Evolutionary conservation across 2,329 filamentous ascomycete genomes (phyloP).

Genomic region (Trichoderma sp.): DNA sequence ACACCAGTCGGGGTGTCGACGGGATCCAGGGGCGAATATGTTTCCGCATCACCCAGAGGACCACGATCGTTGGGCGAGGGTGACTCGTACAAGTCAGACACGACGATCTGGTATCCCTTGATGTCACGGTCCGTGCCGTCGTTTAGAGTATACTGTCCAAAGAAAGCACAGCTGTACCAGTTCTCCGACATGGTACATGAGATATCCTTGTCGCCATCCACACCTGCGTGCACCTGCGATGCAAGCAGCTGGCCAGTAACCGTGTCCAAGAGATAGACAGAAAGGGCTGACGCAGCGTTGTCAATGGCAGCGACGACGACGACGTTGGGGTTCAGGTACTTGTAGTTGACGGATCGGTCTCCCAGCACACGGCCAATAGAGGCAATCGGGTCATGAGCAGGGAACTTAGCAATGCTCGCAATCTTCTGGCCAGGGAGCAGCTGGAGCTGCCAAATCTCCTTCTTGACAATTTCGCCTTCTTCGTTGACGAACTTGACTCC

Average conservation of each 20-base stretch:
- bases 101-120: conserved; percentile 80
- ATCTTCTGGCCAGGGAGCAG: conserved; percentile 66
- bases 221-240: conserved; percentile 64
- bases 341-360: conserved; percentile 91
- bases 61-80: conserved; percentile 79
- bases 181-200: conserved; percentile 84
- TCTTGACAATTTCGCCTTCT: conserved; percentile 40
- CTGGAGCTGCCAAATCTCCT: conserved; percentile 69
- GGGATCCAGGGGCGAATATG: conserved; percentile 75
- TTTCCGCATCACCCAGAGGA: conserved; percentile 63
- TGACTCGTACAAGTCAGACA: conserved; percentile 90
- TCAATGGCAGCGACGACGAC: conserved; percentile 70
- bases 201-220: conserved; percentile 72
- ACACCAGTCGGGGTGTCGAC: conserved; percentile 53
- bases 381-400: conserved; percentile 79
- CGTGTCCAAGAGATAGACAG: conserved; percentile 78
- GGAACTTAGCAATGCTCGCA: conserved; percentile 62
- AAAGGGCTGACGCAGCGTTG: conserved; percentile 56
- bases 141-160: conserved; percentile 55
- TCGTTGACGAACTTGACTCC: conserved; percentile 52
- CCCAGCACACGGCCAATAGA: conserved; percentile 94
- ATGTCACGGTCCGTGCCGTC: conserved; percentile 55
- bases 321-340: conserved; percentile 89
- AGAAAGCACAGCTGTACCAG: conserved; percentile 88
- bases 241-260: conserved; percentile 79